Evolutionary conservation across 768 basidiomycete genomes (phyloP).

Genomic region (Paxillus rubicundulus): DNA sequence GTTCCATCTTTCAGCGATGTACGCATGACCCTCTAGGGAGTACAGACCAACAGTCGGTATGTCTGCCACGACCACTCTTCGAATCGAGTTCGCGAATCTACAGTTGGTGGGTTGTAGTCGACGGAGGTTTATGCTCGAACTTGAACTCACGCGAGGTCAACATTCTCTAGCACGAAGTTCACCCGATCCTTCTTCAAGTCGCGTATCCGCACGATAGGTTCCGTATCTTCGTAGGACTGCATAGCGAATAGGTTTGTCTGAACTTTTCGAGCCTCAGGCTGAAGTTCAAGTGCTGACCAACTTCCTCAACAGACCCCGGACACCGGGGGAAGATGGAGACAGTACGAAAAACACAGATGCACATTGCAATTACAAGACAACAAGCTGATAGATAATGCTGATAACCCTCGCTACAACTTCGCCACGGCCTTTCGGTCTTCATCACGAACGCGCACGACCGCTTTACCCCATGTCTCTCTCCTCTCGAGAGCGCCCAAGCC

Average conservation of each 20-base stretch:
- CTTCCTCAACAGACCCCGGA: background rate
- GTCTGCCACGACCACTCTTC: conserved; percentile 94
- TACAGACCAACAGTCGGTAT: conserved; percentile 90
- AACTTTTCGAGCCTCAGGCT: background rate
- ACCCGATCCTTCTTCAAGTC: conserved; percentile 83
- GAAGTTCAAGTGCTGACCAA: too few relatives aligned
- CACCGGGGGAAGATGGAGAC: background rate
- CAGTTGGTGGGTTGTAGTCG: conserved; percentile 13
- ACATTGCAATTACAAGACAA: background rate
- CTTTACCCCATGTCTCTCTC: conserved; percentile 93
- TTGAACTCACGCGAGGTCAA: conserved; percentile 82
- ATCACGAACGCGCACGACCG: conserved; percentile 61
- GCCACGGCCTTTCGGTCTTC: conserved; percentile 38
- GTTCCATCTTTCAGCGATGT: conserved; percentile 6
- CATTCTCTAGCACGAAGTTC: conserved; percentile 92
- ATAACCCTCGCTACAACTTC: conserved; percentile 36
- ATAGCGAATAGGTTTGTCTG: conserved; percentile 15
- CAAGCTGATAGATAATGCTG: background rate
- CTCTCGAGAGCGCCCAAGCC: conserved; percentile 76
- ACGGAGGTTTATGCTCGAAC: conserved; percentile 1
- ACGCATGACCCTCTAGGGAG: background rate
- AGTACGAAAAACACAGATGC: background rate
- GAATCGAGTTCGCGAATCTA: conserved; percentile 92
- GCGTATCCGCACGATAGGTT: conserved; percentile 78
- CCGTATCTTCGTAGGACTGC: conserved; percentile 40